Evolutionary conservation across 768 basidiomycete species (phyloP), one percentile per base, ranked within the genome.

Genomic region (Pseudohyphozyma bogoriensis): DNA sequence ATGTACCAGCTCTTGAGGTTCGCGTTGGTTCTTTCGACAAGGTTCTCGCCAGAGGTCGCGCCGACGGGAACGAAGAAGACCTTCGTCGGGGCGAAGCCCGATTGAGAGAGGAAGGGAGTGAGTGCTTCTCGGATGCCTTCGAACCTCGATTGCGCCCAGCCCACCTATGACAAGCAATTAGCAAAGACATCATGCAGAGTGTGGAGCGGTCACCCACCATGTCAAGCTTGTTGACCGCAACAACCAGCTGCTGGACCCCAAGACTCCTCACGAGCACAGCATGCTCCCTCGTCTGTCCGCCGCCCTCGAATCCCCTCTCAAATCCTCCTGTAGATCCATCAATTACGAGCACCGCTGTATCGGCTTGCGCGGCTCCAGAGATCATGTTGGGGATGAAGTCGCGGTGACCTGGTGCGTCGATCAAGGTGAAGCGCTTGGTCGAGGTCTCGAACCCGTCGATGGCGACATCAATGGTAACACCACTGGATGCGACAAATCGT

Each of bases 381-480:
- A 99, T 99, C 93, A 97, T 97, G 72, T 97, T 97, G 1, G 95
- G 95, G 64, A 99, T 86, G 69, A 97, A 97, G 71, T 99, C 95
- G 66, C 84, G 86, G 74, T 99, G 95, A 0, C 95, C 95, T 0
- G 95, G 95, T 0, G 93, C 93, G 69, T 99, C 95, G 33, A 99
- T 81, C n/a, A 99, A 82, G 2, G 90, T 95, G 66, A 97, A 83
- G 64, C 83, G 80, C 52, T 86, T 80, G 64, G 85, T 79, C 0
- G 82, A 76, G 0, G 91, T 96, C 8, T 79, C 89, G 77, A 46
- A 70, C 0, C 65, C 68, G 64, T 68, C 83, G 55, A 85, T 78
- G 3, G 91, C 92, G 58, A 99, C 86, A 70, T 97, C 95, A 85
- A 97, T 97, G 0, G 95, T 99, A 46, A 99, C 88, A 37, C 95